Conservation (phyloP, 371 early-diverging fungal species). For the Rhizopus stolonifer region DNA sequence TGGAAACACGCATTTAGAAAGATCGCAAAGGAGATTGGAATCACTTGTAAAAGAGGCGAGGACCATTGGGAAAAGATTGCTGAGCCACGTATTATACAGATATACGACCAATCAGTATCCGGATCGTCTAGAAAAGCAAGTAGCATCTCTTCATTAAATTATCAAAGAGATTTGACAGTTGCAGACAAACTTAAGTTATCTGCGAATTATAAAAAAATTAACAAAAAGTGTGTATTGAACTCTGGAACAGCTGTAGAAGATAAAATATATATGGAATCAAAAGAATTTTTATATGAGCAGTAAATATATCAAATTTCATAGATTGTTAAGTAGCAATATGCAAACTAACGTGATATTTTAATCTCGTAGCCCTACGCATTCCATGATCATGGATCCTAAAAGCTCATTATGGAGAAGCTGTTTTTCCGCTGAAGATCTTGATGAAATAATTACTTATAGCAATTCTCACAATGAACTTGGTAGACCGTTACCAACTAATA, state of each 20-base stretch:
- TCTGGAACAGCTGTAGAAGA: conserved; percentile 17
- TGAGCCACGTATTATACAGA: conserved; percentile 12
- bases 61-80: conserved; percentile 13
- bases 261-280: conserved; percentile 16
- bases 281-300: conserved; percentile 18
- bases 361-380: conserved; percentile 19
- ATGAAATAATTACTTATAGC: conserved; percentile 17
- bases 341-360: conserved; percentile 17
- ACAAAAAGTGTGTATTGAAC: conserved; percentile 17
- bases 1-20: conserved; percentile 16
- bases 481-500: conserved; percentile 16
- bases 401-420: conserved; percentile 14
- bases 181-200: conserved; percentile 11
- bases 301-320: conserved; percentile 16
- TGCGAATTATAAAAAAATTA: conserved; percentile 14
- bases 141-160: conserved; percentile 12
- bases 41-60: conserved; percentile 15
- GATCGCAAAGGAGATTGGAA: conserved; percentile 12
- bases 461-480: conserved; percentile 17
- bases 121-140: conserved; percentile 15
- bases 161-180: conserved; percentile 14
- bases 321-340: conserved; percentile 16
- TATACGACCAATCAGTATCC: conserved; percentile 11
- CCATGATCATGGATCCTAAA: conserved; percentile 16
- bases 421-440: conserved; percentile 16